Percentiles rank a stretch among this genome's conserved stretches.
Evolutionary conservation across 2,329 filamentous ascomycete species (phyloP).

Genomic region (Stachybotrys echinatus): DNA sequence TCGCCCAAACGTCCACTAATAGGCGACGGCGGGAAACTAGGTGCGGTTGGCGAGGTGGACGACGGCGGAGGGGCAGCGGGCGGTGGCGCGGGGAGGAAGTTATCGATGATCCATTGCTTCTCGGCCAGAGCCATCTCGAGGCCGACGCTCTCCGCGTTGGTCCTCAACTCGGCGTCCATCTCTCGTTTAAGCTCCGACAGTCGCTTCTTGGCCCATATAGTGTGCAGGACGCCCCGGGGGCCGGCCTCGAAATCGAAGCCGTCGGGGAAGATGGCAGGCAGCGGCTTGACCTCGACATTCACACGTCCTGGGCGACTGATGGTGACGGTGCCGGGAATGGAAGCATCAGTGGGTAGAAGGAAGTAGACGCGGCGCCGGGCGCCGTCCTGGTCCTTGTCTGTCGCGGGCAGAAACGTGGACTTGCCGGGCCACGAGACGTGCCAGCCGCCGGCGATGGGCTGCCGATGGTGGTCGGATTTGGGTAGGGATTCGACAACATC

Average conservation of each 20-base stretch:
- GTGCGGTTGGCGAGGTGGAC: constrained; percentile 14
- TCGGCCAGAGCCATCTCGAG: constrained; percentile 80
- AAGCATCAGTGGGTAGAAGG: constrained; percentile 66
- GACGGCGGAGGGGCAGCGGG: constrained; percentile 5
- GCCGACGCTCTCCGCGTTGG: constrained; percentile 76
- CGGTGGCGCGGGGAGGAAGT: constrained; percentile 47
- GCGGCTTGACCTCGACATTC: constrained; percentile 61
- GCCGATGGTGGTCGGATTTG: constrained; percentile 9
- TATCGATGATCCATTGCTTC: constrained; percentile 77
- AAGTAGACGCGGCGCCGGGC: constrained; percentile 68
- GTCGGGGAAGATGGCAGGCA: constrained; percentile 81
- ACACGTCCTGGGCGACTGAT: constrained; percentile 42
- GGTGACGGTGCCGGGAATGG: constrained; percentile 67
- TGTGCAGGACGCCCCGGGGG: constrained; percentile 79
- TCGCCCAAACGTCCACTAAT: constrained; percentile 67
- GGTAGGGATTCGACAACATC: constrained; percentile 8
- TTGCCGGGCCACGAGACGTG: constrained; percentile 82
- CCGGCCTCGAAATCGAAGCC: constrained; percentile 67
- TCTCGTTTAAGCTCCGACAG: constrained; percentile 70
- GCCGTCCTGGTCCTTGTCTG: constrained; percentile 28
- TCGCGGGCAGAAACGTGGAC: constrained; percentile 61
- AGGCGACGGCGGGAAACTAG: constrained; percentile 58
- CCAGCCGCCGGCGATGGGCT: constrained; percentile 44
- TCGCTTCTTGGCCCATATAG: constrained; percentile 82
- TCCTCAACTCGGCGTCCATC: constrained; percentile 66